Percentiles rank a stretch among this genome's conserved stretches.
phyloP scores from a whole-genome alignment of 2,329 filamentous ascomycete species.

The Trematosphaeria pertusa region DNA sequence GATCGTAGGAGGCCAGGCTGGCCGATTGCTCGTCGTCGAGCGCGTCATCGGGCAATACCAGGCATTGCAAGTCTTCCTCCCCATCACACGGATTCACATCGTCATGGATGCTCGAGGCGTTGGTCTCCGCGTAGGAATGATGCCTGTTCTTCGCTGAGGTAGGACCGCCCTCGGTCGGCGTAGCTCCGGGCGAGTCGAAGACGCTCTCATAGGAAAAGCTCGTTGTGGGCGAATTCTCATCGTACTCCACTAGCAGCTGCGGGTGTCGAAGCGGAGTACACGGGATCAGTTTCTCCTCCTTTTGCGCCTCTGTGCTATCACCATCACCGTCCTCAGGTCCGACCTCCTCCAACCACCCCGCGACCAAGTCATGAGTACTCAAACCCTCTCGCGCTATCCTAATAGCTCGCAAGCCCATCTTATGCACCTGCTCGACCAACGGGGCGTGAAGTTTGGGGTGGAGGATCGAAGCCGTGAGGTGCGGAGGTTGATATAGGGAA shows the following conservation, averaged over 20 bases:
- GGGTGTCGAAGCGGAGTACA: not conserved
- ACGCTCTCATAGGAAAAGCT: slow-evolving; percentile 27
- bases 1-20: slow-evolving; percentile 2
- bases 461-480: not conserved
- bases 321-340: not conserved
- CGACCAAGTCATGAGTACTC: not conserved
- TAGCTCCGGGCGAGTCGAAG: slow-evolving; percentile 26
- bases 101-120: slow-evolving; percentile 14
- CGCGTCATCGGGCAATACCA: not conserved
- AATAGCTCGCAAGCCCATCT: not conserved
- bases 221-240: slow-evolving; percentile 32
- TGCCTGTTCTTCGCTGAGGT: too few relatives aligned
- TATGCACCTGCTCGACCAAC: too few relatives aligned
- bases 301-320: not conserved
- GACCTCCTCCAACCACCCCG: not conserved
- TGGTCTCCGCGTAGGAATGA: slow-evolving; percentile 15
- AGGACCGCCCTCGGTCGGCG: not conserved
- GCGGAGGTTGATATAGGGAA: not conserved
- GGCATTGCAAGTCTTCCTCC: not conserved
- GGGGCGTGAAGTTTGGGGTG: not conserved
- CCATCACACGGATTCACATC: slow-evolving; percentile 2
- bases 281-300: not conserved
- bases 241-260: not conserved
- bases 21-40: not conserved
- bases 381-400: not conserved